Base-by-base conservation (phyloP, 2,329 filamentous ascomycete species). In the Paraphaeosphaeria sporulosa region DNA sequence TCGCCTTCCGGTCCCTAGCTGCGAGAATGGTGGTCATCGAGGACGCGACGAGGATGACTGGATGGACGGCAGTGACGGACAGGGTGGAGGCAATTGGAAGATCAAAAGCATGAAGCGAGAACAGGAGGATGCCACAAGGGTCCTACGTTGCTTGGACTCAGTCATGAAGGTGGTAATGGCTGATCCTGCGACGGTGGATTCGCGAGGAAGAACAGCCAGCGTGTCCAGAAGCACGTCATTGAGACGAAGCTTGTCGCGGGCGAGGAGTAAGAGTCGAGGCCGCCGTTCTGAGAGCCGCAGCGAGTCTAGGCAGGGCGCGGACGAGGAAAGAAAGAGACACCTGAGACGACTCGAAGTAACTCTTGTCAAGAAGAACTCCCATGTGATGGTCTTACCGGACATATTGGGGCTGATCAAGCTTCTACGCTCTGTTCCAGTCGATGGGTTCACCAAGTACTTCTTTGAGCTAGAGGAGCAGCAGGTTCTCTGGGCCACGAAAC, bases 1-100 rank as follows among this genome's bases (percentile, higher is more conserved):
- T 25, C 65, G 69, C 25, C 62, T 73, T n/a, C 68, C 71, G 7
- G 67, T 71, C 2, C 67, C 69, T 6, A 67, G 66, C 23, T 64
- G 63, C 10, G 69, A 71, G 46, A 55, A 65, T 4, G 49, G 53
- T 23, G 54, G 50, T 9, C 56, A 57, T 34, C 62, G 61, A 12
- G 68, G 64, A 15, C 60, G 64, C 25, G 60, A 62, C 6, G 65
- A 69, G 44, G 40, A 64, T 34, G 59, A 68, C 34, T 68, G 65
- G 65, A 68, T 69, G 62, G 67, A 68, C 51, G 67, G 67, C 8
- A 68, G 67, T 34, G 64, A 67, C 55, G 67, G 67, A 0, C 57
- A 62, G 21, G 65, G 65, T 21, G 67, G 67, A 2, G 65, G 67
- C 2, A 54, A 51, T 34, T 68, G 62, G 59, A 64, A 43, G 27